Percentiles rank a stretch among this genome's conserved stretches.
Conservation (phyloP, 768 basidiomycete species). For the Leccinum variicolor region DNA sequence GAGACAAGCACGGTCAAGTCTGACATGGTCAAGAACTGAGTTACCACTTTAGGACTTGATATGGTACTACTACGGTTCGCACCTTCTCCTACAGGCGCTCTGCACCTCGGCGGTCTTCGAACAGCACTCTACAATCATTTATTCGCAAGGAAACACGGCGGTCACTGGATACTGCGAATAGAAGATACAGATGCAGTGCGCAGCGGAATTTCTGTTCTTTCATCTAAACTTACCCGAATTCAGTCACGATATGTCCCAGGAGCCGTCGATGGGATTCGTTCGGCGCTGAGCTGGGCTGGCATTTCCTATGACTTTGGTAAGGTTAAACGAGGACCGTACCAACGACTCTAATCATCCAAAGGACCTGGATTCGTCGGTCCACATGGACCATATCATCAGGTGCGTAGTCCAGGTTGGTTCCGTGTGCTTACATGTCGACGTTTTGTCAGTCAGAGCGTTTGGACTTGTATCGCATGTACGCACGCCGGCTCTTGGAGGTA, state of each 20-base stretch:
- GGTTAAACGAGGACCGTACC: constrained; percentile 11
- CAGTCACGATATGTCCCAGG: constrained; percentile 82
- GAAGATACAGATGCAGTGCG: constrained; percentile 94
- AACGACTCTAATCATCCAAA: constrained; percentile 28
- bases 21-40: constrained; percentile 12
- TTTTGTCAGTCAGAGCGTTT: constrained; percentile 77
- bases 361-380: constrained; percentile 77
- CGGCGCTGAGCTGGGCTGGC: constrained; percentile 85
- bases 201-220: not conserved
- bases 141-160: constrained; percentile 74
- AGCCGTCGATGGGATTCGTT: constrained; percentile 76
- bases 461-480: constrained; percentile 77
- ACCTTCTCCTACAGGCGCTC: constrained; percentile 91
- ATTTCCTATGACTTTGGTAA: constrained; percentile 88
- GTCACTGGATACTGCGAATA: constrained; percentile 88
- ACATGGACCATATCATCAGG: constrained; percentile 87
- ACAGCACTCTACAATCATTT: constrained; percentile 94
- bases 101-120: constrained; percentile 92
- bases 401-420: constrained; percentile 21
- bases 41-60: not conserved
- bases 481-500: constrained; percentile 75
- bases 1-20: constrained; percentile 34
- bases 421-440: not conserved
- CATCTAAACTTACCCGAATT: not conserved
- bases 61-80: constrained; percentile 80